Evolutionary conservation across 2,329 filamentous ascomycete species (phyloP).

Genomic region (Talaromyces funiculosus): DNA sequence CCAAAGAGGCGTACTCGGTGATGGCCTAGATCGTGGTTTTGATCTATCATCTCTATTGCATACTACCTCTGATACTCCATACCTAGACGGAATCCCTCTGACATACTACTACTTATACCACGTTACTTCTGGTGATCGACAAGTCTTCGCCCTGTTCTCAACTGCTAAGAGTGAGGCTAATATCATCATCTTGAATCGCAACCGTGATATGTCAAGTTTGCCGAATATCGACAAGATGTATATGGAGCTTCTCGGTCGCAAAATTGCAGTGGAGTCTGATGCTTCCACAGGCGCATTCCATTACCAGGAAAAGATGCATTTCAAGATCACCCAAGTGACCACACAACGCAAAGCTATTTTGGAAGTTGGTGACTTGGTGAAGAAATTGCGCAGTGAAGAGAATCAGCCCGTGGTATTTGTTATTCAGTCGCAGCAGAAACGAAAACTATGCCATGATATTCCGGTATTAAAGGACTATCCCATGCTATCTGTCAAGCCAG

Average conservation of each 20-base stretch:
- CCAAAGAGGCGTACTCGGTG: constrained; percentile 84
- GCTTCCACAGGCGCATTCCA: constrained; percentile 75
- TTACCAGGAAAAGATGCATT: constrained; percentile 79
- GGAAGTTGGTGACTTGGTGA: constrained; percentile 80
- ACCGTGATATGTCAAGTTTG: constrained; percentile 73
- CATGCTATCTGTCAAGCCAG: constrained; percentile 71
- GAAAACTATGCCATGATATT: constrained; percentile 76
- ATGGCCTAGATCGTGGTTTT: constrained; percentile 88
- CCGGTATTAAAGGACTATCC: constrained; percentile 80
- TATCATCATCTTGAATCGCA: constrained; percentile 80
- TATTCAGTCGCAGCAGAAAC: constrained; percentile 81
- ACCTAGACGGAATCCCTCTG: constrained; percentile 68
- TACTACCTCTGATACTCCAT: constrained; percentile 61
- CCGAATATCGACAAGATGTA: constrained; percentile 91
- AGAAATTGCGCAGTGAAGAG: constrained; percentile 85
- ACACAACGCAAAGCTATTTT: constrained; percentile 84
- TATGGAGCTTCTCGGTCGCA: constrained; percentile 60
- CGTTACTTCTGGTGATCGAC: constrained; percentile 79
- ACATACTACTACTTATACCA: constrained; percentile 91
- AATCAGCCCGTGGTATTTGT: constrained; percentile 73
- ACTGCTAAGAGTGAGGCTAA: constrained; percentile 73
- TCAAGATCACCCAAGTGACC: constrained; percentile 81
- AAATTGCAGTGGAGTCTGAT: constrained; percentile 62
- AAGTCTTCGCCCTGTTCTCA: constrained; percentile 91
- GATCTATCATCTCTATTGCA: constrained; percentile 71